Evolutionary conservation across 495 filamentous ascomycete species (phyloP), one percentile per base, ranked within the genome.

Genomic region (Penicillium goetzii): DNA sequence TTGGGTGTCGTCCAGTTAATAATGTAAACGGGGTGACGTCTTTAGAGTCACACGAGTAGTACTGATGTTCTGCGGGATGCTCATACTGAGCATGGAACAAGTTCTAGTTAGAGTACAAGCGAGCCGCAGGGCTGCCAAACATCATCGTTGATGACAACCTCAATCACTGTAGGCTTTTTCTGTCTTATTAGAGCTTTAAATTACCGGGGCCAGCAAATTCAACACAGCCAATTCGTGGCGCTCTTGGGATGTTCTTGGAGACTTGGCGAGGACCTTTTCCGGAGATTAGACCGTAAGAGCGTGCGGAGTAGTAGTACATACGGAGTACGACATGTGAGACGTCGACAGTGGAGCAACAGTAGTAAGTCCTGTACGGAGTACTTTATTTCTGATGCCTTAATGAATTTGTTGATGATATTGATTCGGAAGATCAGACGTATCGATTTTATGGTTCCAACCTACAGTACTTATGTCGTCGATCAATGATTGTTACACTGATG

Each of bases 161-260:
- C 25, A 12, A 23, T 25, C 4, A 15, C 17, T 7, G 47, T 51
- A n/a, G 47, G 47, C 47, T 26, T 51, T 3, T n/a, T 28, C 14
- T 17, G 4, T 30, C 23, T 8, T 4, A 50, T 6, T 28, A 8
- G 5, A 17, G 15, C 12, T 26, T 49, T 15, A 17, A n/a, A 30
- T n/a, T 26, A 28, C 14, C 21, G 12, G 25, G 8, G 12, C 25
- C 25, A 51, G 14, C 19, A 47, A 23, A 23, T 47, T n/a, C 10
- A 21, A 23, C 43, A 17, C 47, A 12, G 12, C 47, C 47, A 26
- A 17, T 30, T 51, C 14, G 47, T 30, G 47, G 47, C 47, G 26
- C 47, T 51, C 47, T 28, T 21, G 26, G 47, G 23, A 30, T n/a
- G 47, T 26, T 51, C 25, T 51, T 51, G 47, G 47, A 51, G 14